A percentile compares a stretch with the other conserved stretches of the same genome.
phyloP scores from a whole-genome alignment of 345 rosid species.

The Iberis pinnata region DNA sequence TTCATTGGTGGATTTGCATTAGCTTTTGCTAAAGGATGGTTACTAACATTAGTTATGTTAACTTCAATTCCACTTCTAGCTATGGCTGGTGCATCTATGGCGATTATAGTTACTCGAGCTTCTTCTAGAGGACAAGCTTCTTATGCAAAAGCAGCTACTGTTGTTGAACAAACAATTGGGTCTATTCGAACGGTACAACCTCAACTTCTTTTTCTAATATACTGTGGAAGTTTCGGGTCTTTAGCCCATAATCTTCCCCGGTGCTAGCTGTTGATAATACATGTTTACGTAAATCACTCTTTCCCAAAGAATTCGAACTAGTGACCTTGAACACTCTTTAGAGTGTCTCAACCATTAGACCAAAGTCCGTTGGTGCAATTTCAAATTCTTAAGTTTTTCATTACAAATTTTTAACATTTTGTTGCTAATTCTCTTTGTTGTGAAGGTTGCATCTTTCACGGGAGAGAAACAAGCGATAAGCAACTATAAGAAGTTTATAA shows the following conservation, averaged over 20 bases:
- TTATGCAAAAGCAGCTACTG: conserved; percentile 60
- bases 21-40: conserved; percentile 74
- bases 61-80: conserved; percentile 58
- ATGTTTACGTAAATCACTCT: no score
- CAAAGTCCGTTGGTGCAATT: no score
- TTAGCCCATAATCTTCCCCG: no score
- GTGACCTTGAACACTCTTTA: no score
- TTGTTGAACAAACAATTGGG: conserved; percentile 65
- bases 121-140: conserved; percentile 55
- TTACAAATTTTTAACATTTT: no score
- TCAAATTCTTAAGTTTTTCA: no score
- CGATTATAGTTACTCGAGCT: conserved; percentile 44
- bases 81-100: conserved; percentile 47
- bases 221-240: no score
- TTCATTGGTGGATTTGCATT: conserved; percentile 59
- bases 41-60: conserved; percentile 58
- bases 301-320: no score
- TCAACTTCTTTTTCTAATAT: not conserved
- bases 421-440: not conserved
- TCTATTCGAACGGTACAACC: conserved; percentile 65
- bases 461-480: conserved; percentile 60
- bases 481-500: conserved; percentile 43
- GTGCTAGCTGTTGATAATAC: no score
- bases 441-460: conserved; percentile 70
- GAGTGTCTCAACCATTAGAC: no score